Conservation (phyloP, 257 asterid species). For the Anisodus acutangulus region DNA sequence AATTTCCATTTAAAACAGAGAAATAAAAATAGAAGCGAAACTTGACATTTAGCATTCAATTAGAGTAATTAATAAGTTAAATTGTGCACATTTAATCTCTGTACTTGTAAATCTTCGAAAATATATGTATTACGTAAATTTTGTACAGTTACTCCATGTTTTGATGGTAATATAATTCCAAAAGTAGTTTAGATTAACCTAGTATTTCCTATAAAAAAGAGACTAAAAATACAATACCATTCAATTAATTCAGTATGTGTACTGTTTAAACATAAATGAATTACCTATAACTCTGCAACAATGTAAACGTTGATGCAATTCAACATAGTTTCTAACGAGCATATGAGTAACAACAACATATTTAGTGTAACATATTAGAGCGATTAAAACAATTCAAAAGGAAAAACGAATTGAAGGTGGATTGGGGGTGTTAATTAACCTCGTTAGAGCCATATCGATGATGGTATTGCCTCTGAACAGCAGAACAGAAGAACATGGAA, state of each 20-base stretch:
- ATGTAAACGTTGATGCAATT: neutral
- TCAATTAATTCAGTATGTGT: neutral
- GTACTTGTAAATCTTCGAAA: too few species aligned
- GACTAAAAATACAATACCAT: neutral
- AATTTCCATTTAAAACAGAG: neutral
- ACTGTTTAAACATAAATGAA: neutral
- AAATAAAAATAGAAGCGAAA: neutral
- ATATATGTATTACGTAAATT: too few species aligned
- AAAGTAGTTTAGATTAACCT: too few species aligned
- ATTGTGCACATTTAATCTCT: neutral
- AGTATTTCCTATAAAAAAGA: neutral
- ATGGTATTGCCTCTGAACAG: slow-evolving; percentile 77
- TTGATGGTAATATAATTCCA: too few species aligned
- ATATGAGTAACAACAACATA: too few species aligned
- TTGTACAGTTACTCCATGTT: too few species aligned
- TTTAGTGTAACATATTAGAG: too few species aligned
- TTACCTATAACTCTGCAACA: neutral
- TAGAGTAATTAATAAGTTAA: neutral
- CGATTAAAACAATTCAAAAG: neutral
- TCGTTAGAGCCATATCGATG: slow-evolving; percentile 63
- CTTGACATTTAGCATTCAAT: neutral
- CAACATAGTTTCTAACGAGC: neutral
- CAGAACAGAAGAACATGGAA: slow-evolving; percentile 77
- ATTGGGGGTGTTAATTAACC: slow-evolving; percentile 41
- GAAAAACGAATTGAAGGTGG: neutral